Evolutionary conservation across 140 eudicot species (phyloP), one percentile per base, ranked within the genome.

Genomic region (Bidens hawaiensis): DNA sequence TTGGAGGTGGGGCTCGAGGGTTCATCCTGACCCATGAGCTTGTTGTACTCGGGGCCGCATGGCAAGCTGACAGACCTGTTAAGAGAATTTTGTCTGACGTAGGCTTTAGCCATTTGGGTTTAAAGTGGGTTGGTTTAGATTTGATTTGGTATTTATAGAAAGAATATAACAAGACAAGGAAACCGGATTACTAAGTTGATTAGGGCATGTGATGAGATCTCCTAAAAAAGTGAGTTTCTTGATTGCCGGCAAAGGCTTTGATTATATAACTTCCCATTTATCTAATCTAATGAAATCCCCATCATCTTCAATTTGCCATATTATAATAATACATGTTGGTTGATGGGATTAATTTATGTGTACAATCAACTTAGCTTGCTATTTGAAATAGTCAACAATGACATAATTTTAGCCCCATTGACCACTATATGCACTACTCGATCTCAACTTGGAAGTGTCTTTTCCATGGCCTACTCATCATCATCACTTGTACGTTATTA

Each of bases 171-270:
- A n/a, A n/a, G n/a, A 74, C 68, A 74, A 66, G 64, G n/a, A 41
- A 50, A 66, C 74, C 79, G 50, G 64, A 59, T 74, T 67, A 49
- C 57, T 30, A 67, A 59, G 74, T 71, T 72, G 79, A 74, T 74
- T 74, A 74, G 27, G 64, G 74, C 79, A 74, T 67, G 74, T 74
- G 79, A 67, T 59, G 74, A 74, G 74, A 74, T 74, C 79, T 74
- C 79, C 79, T 74, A 66, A 4, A 48, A 34, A 27, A 74, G 49
- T 24, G 79, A 68, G 69, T 66, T 74, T 74, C 74, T 74, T 59
- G 64, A 67, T n/a, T n/a, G n/a, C n/a, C n/a, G n/a, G n/a, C n/a
- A n/a, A n/a, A n/a, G n/a, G n/a, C n/a, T n/a, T n/a, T n/a, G n/a
- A n/a, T n/a, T n/a, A n/a, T n/a, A n/a, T n/a, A n/a, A n/a, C n/a